These are phyloP conservation scores for Camellia granthamiana DNA, from an alignment of 148 eudicot genomes.

Conservation along the genomic window DNA sequence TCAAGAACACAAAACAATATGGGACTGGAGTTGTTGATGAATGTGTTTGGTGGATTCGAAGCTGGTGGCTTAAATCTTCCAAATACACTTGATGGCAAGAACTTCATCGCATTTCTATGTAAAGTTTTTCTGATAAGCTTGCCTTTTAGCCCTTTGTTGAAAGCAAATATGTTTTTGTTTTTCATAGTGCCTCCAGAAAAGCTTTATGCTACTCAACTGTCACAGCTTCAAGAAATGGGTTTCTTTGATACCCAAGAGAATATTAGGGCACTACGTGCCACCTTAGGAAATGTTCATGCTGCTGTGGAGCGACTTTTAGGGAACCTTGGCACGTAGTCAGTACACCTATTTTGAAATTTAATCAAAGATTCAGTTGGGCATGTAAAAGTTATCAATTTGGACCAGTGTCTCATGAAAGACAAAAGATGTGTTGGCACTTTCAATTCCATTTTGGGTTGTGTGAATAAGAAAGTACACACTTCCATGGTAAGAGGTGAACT, in stretches of 20 bases:
- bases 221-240: conserved; percentile 98
- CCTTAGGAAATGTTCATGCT: conserved; percentile 89
- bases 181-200: conserved; percentile 90
- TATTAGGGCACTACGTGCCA: conserved; percentile 80
- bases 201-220: conserved; percentile 83
- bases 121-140: not conserved
- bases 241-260: conserved; percentile 87
- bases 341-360: not conserved
- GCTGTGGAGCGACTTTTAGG: conserved; percentile 92
- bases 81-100: conserved; percentile 50
- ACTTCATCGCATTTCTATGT: not conserved
- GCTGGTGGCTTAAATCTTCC: conserved; percentile 67
- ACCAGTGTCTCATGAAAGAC: conserved; percentile 28
- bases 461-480: conserved; percentile 31
- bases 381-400: conserved; percentile 27
- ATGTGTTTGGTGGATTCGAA: conserved; percentile 89
- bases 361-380: conserved; percentile 17
- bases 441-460: conserved; percentile 29
- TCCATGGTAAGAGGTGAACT: conserved; percentile 23
- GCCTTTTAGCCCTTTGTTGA: not conserved
- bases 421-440: conserved; percentile 25
- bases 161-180: not conserved
- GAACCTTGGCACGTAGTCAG: conserved; percentile 55
- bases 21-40: conserved; percentile 76
- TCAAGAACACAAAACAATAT: conserved; percentile 61